Conservation (phyloP, 257 asterid species). For the Plantago elongata region DNA sequence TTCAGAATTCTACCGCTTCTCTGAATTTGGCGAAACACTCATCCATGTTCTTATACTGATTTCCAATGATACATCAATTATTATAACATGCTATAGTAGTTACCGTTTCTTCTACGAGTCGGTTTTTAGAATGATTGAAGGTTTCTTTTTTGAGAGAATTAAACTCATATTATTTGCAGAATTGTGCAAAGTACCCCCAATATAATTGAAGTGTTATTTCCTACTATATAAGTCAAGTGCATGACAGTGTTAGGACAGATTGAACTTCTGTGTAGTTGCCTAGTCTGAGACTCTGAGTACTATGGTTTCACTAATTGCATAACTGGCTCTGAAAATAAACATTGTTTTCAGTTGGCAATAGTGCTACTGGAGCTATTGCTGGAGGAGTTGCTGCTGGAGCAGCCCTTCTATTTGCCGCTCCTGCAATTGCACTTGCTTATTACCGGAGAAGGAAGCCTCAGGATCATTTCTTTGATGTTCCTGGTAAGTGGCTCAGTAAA, state of each 20-base stretch:
- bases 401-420: conserved; percentile 46
- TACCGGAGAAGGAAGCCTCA: conserved; percentile 38
- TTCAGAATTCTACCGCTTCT: too few relatives aligned
- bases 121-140: too few relatives aligned
- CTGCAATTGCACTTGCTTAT: conserved; percentile 48
- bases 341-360: conserved; percentile 37
- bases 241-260: neutral
- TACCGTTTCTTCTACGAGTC: too few relatives aligned
- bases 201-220: too few relatives aligned
- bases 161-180: neutral
- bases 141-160: neutral
- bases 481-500: conserved; percentile 33
- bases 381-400: conserved; percentile 54
- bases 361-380: conserved; percentile 50
- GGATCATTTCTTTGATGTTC: conserved; percentile 48
- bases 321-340: conserved; percentile 7
- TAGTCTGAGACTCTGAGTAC: too few relatives aligned
- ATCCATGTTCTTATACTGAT: too few relatives aligned
- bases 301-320: conserved; percentile 6
- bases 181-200: neutral
- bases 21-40: too few relatives aligned
- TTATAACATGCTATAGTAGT: too few relatives aligned
- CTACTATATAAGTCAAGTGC: too few relatives aligned
- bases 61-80: too few relatives aligned
- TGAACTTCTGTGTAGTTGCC: neutral